These are phyloP conservation scores for Kluyveromyces dobzhanskii DNA, from an alignment of 805 yeast species.

Conservation along the genomic window DNA sequence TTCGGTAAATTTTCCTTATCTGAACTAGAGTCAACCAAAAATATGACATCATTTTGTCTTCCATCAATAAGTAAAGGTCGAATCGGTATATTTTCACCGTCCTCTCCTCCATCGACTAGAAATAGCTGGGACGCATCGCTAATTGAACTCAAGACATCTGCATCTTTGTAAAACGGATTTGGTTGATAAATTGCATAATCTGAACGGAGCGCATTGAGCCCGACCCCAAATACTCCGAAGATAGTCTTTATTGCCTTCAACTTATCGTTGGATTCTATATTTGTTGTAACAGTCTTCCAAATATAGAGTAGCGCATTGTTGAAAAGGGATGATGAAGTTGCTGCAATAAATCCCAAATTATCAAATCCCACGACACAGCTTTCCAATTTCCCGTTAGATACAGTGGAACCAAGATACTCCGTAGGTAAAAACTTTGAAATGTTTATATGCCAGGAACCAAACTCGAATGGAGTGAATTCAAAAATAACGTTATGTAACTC, in stretches of 20 bases:
- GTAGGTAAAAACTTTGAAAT: slow-evolving; percentile 41
- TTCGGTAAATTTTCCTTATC: slow-evolving; percentile 50
- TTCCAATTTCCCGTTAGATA: slow-evolving; percentile 36
- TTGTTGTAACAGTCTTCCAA: slow-evolving; percentile 31
- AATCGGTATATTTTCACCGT: slow-evolving; percentile 62
- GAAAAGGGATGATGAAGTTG: slow-evolving; percentile 57
- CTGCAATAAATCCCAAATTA: slow-evolving; percentile 51
- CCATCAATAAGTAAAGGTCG: slow-evolving; percentile 55
- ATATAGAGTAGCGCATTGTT: slow-evolving; percentile 44
- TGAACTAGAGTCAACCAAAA: slow-evolving; percentile 53
- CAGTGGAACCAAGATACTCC: slow-evolving; percentile 43
- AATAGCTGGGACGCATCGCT: slow-evolving; percentile 28
- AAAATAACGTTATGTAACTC: slow-evolving; percentile 30
- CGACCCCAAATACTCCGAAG: slow-evolving; percentile 19
- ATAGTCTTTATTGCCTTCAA: slow-evolving; percentile 29
- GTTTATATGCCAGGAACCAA: slow-evolving; percentile 56
- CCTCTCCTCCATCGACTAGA: slow-evolving; percentile 77
- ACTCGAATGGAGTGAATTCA: slow-evolving; percentile 58
- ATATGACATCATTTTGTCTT: slow-evolving; percentile 52
- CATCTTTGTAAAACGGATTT: slow-evolving; percentile 45
- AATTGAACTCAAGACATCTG: slow-evolving; percentile 16
- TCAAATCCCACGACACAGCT: slow-evolving; percentile 47
- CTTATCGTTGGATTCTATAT: slow-evolving; percentile 24
- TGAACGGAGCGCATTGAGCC: slow-evolving; percentile 22
- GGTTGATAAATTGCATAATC: slow-evolving; percentile 57